Evolutionary conservation across 2,329 filamentous ascomycete species (phyloP).

Genomic region (Monosporascus sp.): DNA sequence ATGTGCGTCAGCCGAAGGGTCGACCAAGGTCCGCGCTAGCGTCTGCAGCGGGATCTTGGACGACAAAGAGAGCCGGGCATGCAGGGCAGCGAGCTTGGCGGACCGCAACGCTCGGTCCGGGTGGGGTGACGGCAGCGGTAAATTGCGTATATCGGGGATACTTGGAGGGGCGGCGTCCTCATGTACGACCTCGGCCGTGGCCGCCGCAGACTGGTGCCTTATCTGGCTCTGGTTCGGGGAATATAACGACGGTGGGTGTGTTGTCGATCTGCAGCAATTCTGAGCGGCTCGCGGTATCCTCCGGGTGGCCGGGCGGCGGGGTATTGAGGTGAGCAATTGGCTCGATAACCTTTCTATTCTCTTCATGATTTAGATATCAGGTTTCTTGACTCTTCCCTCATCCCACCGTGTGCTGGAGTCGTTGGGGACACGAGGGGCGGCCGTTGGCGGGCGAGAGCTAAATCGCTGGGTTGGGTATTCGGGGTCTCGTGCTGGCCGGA

Average conservation of each 20-base stretch:
- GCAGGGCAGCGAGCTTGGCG: slow-evolving; percentile 86
- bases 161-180: slow-evolving; percentile 16
- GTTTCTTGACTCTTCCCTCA: slow-evolving; percentile 18
- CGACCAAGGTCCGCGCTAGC: slow-evolving; percentile 78
- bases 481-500: slow-evolving; percentile 21
- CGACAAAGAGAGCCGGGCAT: slow-evolving; percentile 80
- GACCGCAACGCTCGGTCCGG: slow-evolving; percentile 63
- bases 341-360: slow-evolving; percentile 57
- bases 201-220: slow-evolving; percentile 18
- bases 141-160: slow-evolving; percentile 23
- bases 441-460: slow-evolving; percentile 9
- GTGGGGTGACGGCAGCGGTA: slow-evolving; percentile 63
- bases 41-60: slow-evolving; percentile 78
- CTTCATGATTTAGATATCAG: slow-evolving; percentile 41
- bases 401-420: slow-evolving; percentile 14
- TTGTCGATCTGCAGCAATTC: slow-evolving; percentile 6
- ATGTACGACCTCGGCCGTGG: slow-evolving; percentile 16
- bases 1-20: slow-evolving; percentile 76
- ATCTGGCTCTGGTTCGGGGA: slow-evolving; percentile 8
- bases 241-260: slow-evolving; percentile 11
- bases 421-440: slow-evolving; percentile 16
- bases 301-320: slow-evolving; percentile 39
- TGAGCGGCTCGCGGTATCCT: slow-evolving; percentile 18
- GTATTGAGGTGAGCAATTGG: slow-evolving; percentile 46
- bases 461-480: slow-evolving; percentile 14